phyloP scores from a whole-genome alignment of 306 rosid genomes.

The Rosa rugosa region DNA sequence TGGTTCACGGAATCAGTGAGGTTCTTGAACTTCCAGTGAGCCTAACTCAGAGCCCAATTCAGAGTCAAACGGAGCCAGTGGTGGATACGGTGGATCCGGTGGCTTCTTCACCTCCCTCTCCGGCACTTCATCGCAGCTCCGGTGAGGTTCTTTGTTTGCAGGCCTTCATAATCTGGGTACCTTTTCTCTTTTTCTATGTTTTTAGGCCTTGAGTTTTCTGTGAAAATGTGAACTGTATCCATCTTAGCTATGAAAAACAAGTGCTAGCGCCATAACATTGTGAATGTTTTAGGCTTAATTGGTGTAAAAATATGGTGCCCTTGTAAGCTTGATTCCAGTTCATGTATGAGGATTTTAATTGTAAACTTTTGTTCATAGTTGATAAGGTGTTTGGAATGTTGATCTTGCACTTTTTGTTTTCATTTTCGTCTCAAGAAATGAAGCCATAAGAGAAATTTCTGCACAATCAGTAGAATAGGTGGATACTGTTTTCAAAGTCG shows the following conservation, averaged over 20 bases:
- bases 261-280: background rate
- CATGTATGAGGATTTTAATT: constrained; percentile 4
- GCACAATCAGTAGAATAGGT: background rate
- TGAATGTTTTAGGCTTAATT: background rate
- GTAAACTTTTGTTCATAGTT: background rate
- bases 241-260: background rate
- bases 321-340: background rate
- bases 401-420: no score
- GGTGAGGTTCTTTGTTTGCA: constrained; percentile 32
- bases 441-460: no score
- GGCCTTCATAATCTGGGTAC: constrained; percentile 20
- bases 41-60: no score
- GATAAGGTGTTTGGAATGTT: background rate
- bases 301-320: background rate
- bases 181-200: background rate
- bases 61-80: background rate
- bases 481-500: background rate
- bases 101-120: background rate
- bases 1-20: constrained; percentile 41
- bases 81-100: background rate
- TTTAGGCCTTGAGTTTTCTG: background rate
- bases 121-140: background rate
- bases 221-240: background rate
- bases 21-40: constrained; percentile 26
- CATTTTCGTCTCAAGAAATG: no score